Conservation (phyloP, 2,329 filamentous ascomycete species). For the Anisogramma anomala region DNA sequence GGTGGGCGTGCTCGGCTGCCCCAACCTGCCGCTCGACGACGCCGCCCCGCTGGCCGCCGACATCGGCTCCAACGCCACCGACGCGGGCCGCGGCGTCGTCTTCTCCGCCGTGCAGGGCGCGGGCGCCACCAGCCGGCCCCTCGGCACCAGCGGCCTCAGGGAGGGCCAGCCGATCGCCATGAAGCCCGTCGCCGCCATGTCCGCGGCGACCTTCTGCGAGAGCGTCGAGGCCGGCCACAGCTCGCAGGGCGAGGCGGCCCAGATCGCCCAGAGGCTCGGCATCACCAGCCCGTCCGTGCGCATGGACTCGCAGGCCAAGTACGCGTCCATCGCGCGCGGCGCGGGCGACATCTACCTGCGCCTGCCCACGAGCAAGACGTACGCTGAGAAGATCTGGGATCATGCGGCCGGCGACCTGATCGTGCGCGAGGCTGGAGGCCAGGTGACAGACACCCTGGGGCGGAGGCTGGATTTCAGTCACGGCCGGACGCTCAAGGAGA, state of each 20-base stretch:
- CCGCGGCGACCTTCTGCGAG: conserved; percentile 86
- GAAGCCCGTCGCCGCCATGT: conserved; percentile 62
- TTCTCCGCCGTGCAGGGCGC: conserved; percentile 73
- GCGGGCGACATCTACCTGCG: conserved; percentile 91
- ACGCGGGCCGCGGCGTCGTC: conserved; percentile 70
- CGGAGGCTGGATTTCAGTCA: conserved; percentile 75
- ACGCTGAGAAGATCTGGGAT: conserved; percentile 99
- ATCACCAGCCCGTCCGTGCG: conserved; percentile 84
- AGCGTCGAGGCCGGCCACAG: conserved; percentile 91
- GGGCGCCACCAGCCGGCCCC: conserved; percentile 68
- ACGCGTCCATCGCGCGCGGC: conserved; percentile 85
- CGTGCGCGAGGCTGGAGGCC: conserved; percentile 83
- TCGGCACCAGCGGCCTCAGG: conserved; percentile 45
- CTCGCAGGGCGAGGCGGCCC: conserved; percentile 74
- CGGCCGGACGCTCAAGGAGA: conserved; percentile 74
- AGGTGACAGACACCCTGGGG: conserved; percentile 81
- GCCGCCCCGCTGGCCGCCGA: conserved; percentile 55
- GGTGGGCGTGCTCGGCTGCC: conserved; percentile 88
- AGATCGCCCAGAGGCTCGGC: conserved; percentile 72
- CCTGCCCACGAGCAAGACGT: conserved; percentile 66
- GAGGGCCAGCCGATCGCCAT: conserved; percentile 60
- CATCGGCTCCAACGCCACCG: conserved; percentile 62
- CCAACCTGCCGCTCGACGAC: conserved; percentile 87
- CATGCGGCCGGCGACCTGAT: conserved; percentile 92
- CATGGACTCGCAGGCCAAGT: conserved; percentile 98